A percentile compares a stretch with the other conserved stretches of the same genome.
Evolutionary conservation across 495 filamentous ascomycete species (phyloP).

Genomic region (Cryomyces minteri): DNA sequence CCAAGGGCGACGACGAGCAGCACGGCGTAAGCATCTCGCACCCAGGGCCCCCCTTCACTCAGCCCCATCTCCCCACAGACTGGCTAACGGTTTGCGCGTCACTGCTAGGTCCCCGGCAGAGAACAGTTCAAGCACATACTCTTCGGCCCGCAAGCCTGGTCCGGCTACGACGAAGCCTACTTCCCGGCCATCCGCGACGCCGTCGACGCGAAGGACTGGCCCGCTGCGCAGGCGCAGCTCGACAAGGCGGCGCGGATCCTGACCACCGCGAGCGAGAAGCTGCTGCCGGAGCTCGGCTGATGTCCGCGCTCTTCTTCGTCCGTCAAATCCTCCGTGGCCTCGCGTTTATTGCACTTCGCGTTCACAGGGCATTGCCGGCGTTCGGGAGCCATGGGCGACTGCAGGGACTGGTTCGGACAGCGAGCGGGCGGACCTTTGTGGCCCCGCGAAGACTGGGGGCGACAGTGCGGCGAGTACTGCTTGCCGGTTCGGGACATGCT

Average conservation of each 20-base stretch:
- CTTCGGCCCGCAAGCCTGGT: constrained; percentile 68
- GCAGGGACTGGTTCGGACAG: no score
- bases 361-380: no score
- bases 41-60: not conserved
- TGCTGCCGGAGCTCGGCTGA: constrained; percentile 15
- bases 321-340: no score
- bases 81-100: not conserved
- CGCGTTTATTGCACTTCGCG: no score
- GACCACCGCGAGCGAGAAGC: constrained; percentile 40
- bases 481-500: no score
- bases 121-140: constrained; percentile 91
- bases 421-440: no score
- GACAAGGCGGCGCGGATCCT: constrained; percentile 54
- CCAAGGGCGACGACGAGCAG: constrained; percentile 10
- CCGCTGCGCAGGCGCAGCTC: constrained; percentile 46
- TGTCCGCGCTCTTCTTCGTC: no score
- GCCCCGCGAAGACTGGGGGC: no score
- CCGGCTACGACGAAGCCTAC: constrained; percentile 50
- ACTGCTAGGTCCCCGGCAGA: constrained; percentile 54
- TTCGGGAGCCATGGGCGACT: no score
- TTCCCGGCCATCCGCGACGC: constrained; percentile 81
- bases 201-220: constrained; percentile 53
- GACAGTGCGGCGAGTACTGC: no score
- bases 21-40: constrained; percentile 36
- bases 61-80: not conserved